phyloP scores from a whole-genome alignment of 768 basidiomycete species.

The Auricularia heimuer region DNA sequence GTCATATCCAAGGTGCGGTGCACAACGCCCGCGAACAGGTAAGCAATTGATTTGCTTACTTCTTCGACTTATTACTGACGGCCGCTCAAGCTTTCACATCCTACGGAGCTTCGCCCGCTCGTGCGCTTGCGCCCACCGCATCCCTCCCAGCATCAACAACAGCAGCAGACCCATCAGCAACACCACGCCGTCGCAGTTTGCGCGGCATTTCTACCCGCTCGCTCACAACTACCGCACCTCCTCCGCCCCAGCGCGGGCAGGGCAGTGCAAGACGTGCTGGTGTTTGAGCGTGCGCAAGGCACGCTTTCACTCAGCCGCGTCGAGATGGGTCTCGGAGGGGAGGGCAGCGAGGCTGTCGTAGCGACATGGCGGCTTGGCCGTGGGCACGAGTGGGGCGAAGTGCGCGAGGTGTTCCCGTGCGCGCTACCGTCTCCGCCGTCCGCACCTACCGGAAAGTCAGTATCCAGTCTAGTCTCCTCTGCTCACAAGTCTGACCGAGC shows the following conservation, averaged over 20 bases:
- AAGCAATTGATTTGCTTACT: constrained; percentile 13
- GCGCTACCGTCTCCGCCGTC: not conserved
- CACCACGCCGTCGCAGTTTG: not conserved
- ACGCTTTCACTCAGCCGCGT: constrained; percentile 48
- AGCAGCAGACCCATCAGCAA: not conserved
- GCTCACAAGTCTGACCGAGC: not conserved
- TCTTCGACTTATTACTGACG: too few species aligned
- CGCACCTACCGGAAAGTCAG: not conserved
- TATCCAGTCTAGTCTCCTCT: not conserved
- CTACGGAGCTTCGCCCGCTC: constrained; percentile 40
- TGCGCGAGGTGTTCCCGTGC: constrained; percentile 27
- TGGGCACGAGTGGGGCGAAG: constrained; percentile 41
- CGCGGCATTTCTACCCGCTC: not conserved
- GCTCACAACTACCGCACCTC: not conserved
- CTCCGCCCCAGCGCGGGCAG: constrained; percentile 17
- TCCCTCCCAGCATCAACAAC: constrained; percentile 11
- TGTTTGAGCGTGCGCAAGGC: constrained; percentile 55
- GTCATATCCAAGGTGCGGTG: constrained; percentile 51
- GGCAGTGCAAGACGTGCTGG: constrained; percentile 54
- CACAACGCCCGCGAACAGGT: constrained; percentile 43
- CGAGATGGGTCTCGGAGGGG: constrained; percentile 4
- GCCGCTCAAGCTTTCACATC: too few species aligned
- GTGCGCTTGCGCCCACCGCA: constrained; percentile 38
- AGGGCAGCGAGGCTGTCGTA: constrained; percentile 18
- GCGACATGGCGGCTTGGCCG: constrained; percentile 60